These are phyloP conservation scores for Geosmithia flava DNA, from an alignment of 2,329 filamentous ascomycete species.

Conservation along the genomic window DNA sequence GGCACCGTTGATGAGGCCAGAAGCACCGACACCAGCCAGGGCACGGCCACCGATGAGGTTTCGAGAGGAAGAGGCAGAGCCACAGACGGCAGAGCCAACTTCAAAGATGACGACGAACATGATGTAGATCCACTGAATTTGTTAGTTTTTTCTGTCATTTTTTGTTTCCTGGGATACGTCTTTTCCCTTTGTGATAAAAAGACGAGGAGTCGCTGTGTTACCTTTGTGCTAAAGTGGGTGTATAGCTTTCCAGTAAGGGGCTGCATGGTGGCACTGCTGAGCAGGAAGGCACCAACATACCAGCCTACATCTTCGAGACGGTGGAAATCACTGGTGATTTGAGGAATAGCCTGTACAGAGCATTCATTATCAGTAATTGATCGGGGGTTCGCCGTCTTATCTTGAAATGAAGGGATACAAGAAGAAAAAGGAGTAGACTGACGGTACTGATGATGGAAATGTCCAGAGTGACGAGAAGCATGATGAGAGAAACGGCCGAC, in stretches of 20 bases:
- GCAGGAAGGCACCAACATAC: slow-evolving; percentile 35
- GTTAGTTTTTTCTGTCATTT: neutral
- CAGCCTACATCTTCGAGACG: slow-evolving; percentile 37
- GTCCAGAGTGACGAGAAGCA: slow-evolving; percentile 33
- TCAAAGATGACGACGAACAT: slow-evolving; percentile 8
- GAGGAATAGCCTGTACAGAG: slow-evolving; percentile 22
- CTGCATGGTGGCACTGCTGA: slow-evolving; percentile 31
- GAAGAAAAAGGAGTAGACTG: slow-evolving; percentile 4
- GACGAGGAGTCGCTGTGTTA: too few species aligned
- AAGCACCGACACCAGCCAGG: slow-evolving; percentile 7
- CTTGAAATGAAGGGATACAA: neutral
- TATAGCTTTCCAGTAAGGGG: slow-evolving; percentile 37
- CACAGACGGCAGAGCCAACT: slow-evolving; percentile 10
- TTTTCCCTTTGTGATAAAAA: neutral
- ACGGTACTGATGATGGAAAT: slow-evolving; percentile 36
- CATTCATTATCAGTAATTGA: too few species aligned
- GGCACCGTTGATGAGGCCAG: slow-evolving; percentile 8
- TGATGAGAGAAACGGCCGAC: slow-evolving; percentile 18
- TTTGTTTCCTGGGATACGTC: neutral
- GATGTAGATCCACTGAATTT: slow-evolving; percentile 6
- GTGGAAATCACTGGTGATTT: slow-evolving; percentile 34
- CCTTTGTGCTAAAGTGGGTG: slow-evolving; percentile 27
- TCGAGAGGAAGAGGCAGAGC: slow-evolving; percentile 5
- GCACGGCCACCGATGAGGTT: slow-evolving; percentile 10
- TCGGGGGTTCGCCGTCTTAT: neutral